A percentile compares a stretch with the other conserved stretches of the same genome.
Conservation (phyloP, 2,329 filamentous ascomycete species). For the Trichothecium roseum region DNA sequence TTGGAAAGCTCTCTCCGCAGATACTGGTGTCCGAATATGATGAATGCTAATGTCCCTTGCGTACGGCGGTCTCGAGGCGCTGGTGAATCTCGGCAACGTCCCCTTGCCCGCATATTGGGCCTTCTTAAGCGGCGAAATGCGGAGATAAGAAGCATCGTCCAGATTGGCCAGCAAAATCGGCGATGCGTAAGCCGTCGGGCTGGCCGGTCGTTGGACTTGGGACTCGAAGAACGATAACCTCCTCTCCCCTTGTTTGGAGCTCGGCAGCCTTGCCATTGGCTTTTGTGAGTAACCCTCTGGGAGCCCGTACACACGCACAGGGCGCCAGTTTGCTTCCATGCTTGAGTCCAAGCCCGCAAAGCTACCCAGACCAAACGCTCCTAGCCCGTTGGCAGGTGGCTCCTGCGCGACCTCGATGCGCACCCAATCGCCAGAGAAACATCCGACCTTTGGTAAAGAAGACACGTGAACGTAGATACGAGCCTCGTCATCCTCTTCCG, state of each 20-base stretch:
- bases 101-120: slow-evolving; percentile 36
- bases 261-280: slow-evolving; percentile 49
- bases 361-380: slow-evolving; percentile 56
- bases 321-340: slow-evolving; percentile 55
- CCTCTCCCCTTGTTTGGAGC: slow-evolving; percentile 39
- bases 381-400: slow-evolving; percentile 57
- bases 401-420: slow-evolving; percentile 69
- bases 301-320: slow-evolving; percentile 79
- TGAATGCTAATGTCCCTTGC: slow-evolving; percentile 73
- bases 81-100: slow-evolving; percentile 44
- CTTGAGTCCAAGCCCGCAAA: slow-evolving; percentile 46
- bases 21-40: slow-evolving; percentile 80
- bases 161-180: slow-evolving; percentile 83
- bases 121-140: slow-evolving; percentile 60
- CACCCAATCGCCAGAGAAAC: slow-evolving; percentile 97
- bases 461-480: slow-evolving; percentile 85
- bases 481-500: slow-evolving; percentile 76
- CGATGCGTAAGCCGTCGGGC: slow-evolving; percentile 62
- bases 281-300: slow-evolving; percentile 60
- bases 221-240: slow-evolving; percentile 56
- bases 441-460: slow-evolving; percentile 79
- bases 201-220: slow-evolving; percentile 50
- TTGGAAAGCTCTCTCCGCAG: slow-evolving; percentile 76
- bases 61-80: slow-evolving; percentile 45
- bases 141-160: slow-evolving; percentile 66